Evolutionary conservation across 2,329 filamentous ascomycete species (phyloP).

Genomic region (Didymella keratinophila): DNA sequence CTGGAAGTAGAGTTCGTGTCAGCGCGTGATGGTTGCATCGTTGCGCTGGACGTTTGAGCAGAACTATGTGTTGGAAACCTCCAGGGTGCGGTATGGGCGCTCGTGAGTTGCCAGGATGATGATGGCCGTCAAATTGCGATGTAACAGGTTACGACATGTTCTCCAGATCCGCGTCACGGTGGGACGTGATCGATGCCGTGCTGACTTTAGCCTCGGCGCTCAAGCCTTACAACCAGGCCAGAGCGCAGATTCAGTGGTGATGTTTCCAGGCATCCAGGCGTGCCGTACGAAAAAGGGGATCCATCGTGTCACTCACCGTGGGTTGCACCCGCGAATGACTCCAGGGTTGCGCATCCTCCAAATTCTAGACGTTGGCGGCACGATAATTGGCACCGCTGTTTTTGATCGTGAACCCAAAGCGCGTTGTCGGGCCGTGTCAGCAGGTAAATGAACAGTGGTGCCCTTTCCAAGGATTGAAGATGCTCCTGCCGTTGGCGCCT

Average conservation of each 20-base stretch:
- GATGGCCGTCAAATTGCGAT: constrained; percentile 4
- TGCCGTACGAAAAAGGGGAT: constrained; percentile 11
- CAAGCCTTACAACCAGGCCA: constrained; percentile 3
- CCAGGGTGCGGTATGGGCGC: not conserved
- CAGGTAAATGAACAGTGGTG: constrained; percentile 19
- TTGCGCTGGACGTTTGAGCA: constrained; percentile 5
- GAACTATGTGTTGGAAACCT: not conserved
- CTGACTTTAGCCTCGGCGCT: constrained; percentile 14
- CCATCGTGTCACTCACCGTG: constrained; percentile 1
- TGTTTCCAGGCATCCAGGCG: constrained; percentile 13
- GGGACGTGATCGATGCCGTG: constrained; percentile 21
- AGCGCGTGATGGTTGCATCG: constrained; percentile 3
- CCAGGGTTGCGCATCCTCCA: constrained; percentile 6
- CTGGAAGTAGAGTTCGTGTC: constrained; percentile 5
- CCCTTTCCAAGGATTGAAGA: constrained; percentile 2
- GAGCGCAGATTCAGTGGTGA: constrained; percentile 10
- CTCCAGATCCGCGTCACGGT: constrained; percentile 22
- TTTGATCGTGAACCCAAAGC: constrained; percentile 1
- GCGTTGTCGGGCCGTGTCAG: constrained; percentile 9
- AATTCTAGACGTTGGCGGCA: constrained; percentile 12
- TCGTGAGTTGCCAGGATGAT: constrained; percentile 5
- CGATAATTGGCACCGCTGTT: constrained; percentile 6
- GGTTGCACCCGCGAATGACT: constrained; percentile 5
- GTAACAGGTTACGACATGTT: constrained; percentile 18
- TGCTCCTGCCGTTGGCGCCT: constrained; percentile 2